Conservation (phyloP, 2,329 filamentous ascomycete genomes). For the Rhytidhysteron rufulum region DNA sequence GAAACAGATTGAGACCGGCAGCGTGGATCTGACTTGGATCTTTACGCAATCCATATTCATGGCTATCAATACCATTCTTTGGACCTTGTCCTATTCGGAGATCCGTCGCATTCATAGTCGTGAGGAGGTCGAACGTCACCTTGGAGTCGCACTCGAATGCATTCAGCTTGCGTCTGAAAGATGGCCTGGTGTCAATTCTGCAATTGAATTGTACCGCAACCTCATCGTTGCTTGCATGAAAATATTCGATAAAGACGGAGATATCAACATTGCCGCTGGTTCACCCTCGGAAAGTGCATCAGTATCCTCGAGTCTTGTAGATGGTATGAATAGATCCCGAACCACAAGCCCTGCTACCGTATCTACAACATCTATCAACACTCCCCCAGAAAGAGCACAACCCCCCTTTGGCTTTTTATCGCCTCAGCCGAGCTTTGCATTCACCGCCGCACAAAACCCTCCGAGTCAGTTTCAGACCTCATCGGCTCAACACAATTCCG, state of each 20-base stretch:
- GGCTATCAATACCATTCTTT: slow-evolving; percentile 85
- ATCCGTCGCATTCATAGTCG: slow-evolving; percentile 69
- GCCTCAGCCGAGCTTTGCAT: slow-evolving; percentile 24
- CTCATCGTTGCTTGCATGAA: slow-evolving; percentile 82
- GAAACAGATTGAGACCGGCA: slow-evolving; percentile 71
- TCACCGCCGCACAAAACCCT: slow-evolving; percentile 16
- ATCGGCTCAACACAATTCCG: slow-evolving; percentile 17
- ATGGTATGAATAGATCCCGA: slow-evolving; percentile 40
- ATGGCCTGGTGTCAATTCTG: slow-evolving; percentile 87
- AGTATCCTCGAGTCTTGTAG: slow-evolving; percentile 36
- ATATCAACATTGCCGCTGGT: slow-evolving; percentile 46
- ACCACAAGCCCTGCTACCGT: slow-evolving; percentile 44
- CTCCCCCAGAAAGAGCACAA: slow-evolving; percentile 29
- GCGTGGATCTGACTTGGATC: slow-evolving; percentile 88
- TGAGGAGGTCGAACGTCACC: slow-evolving; percentile 71
- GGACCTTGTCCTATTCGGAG: slow-evolving; percentile 83
- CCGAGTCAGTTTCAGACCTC: slow-evolving; percentile 17
- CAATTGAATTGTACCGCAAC: slow-evolving; percentile 80
- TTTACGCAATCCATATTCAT: slow-evolving; percentile 88
- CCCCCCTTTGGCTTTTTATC: slow-evolving; percentile 37
- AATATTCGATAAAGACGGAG: slow-evolving; percentile 68
- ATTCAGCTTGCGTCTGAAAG: slow-evolving; percentile 77
- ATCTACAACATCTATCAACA: slow-evolving; percentile 35
- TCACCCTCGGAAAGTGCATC: slow-evolving; percentile 47
- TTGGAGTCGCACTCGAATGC: slow-evolving; percentile 71